Base-by-base conservation (phyloP, 2,329 filamentous ascomycete genomes). In the Talaromyces piceae region DNA sequence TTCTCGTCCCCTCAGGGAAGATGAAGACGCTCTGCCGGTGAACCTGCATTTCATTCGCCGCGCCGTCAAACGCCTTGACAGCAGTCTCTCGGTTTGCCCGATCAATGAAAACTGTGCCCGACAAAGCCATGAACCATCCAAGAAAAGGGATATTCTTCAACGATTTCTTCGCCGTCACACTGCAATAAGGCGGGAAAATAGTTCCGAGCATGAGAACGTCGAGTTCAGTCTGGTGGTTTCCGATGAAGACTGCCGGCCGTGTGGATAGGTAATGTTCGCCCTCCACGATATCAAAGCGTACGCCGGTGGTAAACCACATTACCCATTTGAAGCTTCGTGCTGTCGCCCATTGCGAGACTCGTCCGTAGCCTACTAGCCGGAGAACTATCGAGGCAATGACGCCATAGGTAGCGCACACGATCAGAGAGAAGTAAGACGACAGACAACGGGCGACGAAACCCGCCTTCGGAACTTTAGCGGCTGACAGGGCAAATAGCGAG, bases 201-300 rank as follows among this genome's bases (percentile, higher is more conserved):
- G 78, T 76, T 56, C 90, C 93, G 25, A 98, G 80, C 82, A 96
- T 87, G 54, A 95, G 78, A 37, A 98, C 87, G 66, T 98, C 93
- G 59, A 98, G 81, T 73, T 97, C 93, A 20, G 87, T 89, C 78
- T 98, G 93, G 73, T 98, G 93, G 72, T 97, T 97, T 37, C 87
- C 87, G 59, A 98, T 78, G 63, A 98, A 91, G 52, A 98, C 87
- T 52, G 88, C 91, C 1, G 93, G 93, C 47, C 91, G 81, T 8
- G 76, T 83, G 44, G 73, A 73, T 53, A 91, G 80, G 59, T 83
- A 67, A 57, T 83, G 70, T 54, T 82, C 63, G 11, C 91, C 88
- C 41, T 85, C 78, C 46, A 95, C 72, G 55, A 77, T 70, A 37
- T 80, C 77, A 66, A 97, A 96, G 53, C 77, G 79, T 45, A 96